Percentiles rank a stretch among this genome's conserved stretches.
Evolutionary conservation across 1,284 basidiomycete species (phyloP).

Genomic region (Apiotrichum porosum): DNA sequence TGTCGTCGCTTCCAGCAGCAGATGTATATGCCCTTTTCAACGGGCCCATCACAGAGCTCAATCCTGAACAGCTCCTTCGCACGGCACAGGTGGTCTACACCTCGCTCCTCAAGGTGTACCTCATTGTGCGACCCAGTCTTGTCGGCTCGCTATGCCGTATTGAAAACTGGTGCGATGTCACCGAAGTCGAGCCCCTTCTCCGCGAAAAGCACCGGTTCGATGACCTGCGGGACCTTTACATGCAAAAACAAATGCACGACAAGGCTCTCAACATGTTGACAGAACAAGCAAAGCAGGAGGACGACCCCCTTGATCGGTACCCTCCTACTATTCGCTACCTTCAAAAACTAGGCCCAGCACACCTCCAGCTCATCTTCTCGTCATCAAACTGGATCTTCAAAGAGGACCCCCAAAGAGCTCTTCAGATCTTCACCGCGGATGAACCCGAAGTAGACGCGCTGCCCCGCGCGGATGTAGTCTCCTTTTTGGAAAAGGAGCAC

Average conservation of each 20-base stretch:
- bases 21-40: constrained; percentile 66
- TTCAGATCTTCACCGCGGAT: constrained; percentile 92
- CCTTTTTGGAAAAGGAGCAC: constrained; percentile 70
- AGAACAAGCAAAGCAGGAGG: constrained; percentile 71
- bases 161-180: constrained; percentile 95
- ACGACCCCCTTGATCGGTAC: constrained; percentile 71
- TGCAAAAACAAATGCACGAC: constrained; percentile 90
- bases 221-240: constrained; percentile 86
- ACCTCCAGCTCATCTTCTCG: constrained; percentile 72
- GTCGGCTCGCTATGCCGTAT: constrained; percentile 84
- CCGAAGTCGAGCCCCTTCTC: constrained; percentile 86
- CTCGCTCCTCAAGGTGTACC: constrained; percentile 87
- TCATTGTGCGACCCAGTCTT: constrained; percentile 74
- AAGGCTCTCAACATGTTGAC: constrained; percentile 78
- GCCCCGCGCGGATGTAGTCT: constrained; percentile 67
- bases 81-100: constrained; percentile 94
- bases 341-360: constrained; percentile 77
- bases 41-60: constrained; percentile 62
- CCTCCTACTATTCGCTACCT: constrained; percentile 82
- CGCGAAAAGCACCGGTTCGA: constrained; percentile 77
- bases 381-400: constrained; percentile 80
- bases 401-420: constrained; percentile 63
- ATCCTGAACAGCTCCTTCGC: constrained; percentile 71
- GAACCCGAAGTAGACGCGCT: constrained; percentile 67
- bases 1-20: constrained; percentile 54